Percentiles rank a stretch among this genome's conserved stretches.
phyloP scores from a whole-genome alignment of 116 monocot genomes.

The Iris pallida region DNA sequence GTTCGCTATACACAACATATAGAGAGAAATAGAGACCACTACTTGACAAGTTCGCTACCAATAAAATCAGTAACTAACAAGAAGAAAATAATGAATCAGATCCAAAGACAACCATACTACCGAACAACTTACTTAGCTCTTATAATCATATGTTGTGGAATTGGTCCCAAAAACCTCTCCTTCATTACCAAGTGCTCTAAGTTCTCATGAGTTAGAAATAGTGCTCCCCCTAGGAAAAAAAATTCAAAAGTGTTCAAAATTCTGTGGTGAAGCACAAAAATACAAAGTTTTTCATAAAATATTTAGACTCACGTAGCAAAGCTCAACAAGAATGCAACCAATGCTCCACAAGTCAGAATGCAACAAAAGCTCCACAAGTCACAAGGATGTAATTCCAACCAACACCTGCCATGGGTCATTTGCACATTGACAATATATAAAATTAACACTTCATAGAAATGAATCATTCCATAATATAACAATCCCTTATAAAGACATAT shows the following conservation, averaged over 20 bases:
- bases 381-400: constrained; percentile 93
- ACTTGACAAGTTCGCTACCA: neutral
- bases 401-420: constrained; percentile 33
- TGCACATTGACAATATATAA: no score
- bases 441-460: no score
- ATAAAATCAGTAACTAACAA: neutral
- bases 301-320: constrained; percentile 51
- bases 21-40: neutral
- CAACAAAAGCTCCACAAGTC: constrained; percentile 94
- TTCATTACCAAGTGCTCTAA: constrained; percentile 95
- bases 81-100: neutral
- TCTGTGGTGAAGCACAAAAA: neutral
- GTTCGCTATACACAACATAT: no score
- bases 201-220: constrained; percentile 96
- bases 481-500: no score
- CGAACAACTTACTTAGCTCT: constrained; percentile 50
- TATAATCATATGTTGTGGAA: constrained; percentile 70
- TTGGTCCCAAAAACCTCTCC: constrained; percentile 87
- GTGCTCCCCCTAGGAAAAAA: constrained; percentile 57
- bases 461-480: no score
- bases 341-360: constrained; percentile 88
- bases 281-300: neutral
- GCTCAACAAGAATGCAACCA: constrained; percentile 85
- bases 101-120: neutral
- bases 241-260: neutral